Percentiles rank a stretch among this genome's conserved stretches.
Evolutionary conservation across 306 rosid species (phyloP).

Genomic region (Vigna mungo): DNA sequence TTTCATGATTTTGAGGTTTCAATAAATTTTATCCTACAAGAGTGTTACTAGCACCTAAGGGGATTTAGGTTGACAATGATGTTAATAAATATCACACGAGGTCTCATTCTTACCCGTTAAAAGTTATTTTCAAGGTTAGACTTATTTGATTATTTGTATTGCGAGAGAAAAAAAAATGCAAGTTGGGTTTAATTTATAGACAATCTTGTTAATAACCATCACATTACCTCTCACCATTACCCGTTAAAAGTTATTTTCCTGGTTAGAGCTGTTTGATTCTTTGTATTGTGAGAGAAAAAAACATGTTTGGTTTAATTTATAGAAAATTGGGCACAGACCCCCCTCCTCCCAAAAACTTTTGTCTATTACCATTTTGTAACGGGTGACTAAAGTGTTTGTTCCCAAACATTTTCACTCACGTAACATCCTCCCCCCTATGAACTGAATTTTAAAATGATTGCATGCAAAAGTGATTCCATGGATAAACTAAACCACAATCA

Average conservation of each 20-base stretch:
- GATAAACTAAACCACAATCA: constrained; percentile 7
- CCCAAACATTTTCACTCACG: too few species aligned
- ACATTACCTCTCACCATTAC: not conserved
- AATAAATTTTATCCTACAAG: not conserved
- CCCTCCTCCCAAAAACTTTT: too few species aligned
- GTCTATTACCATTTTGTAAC: too few species aligned
- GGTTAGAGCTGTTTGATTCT: not conserved
- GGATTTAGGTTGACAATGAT: not conserved
- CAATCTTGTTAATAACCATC: constrained; percentile 15
- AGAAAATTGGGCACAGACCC: not conserved
- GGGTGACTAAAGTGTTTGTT: too few species aligned
- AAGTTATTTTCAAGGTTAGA: constrained; percentile 15
- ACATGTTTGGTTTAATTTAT: not conserved
- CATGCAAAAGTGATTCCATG: not conserved
- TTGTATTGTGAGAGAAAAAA: not conserved
- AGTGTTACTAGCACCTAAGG: not conserved
- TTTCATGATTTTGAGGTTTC: not conserved
- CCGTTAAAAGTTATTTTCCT: constrained; percentile 5
- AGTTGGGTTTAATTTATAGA: not conserved
- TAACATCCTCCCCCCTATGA: too few species aligned
- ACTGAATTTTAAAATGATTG: too few species aligned
- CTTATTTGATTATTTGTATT: not conserved
- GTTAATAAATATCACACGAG: not conserved
- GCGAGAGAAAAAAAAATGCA: not conserved
- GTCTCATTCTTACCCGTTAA: constrained; percentile 1